Evolutionary conservation across 306 rosid species (phyloP), one percentile per base, ranked within the genome.

Genomic region (Comarum palustre): DNA sequence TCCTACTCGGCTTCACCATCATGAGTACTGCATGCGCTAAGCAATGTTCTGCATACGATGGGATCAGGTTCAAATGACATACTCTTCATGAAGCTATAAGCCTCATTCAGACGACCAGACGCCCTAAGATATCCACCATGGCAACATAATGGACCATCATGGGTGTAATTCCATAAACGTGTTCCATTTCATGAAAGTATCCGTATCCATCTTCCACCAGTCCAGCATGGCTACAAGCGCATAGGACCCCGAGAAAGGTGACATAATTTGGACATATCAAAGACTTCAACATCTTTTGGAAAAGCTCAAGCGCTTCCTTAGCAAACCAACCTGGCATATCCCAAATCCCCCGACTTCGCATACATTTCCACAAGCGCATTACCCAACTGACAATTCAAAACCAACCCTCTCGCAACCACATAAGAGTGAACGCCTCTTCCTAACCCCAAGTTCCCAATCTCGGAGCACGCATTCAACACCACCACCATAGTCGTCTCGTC

Each of bases 161-260:
- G 20, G 96, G 98, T 65, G 78, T 86, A 55, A 94, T 91, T 81
- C 86, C 84, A 41, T 94, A 86, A 8, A 85, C 81, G 57, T 64
- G 66, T 71, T 89, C 87, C 97, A 91, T 91, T 5, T 86, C 87
- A 54, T 48, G 79, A 24, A 91, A 91, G 85, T 84, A 88, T 62
- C 20, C 67, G 81, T 81, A 84, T 24, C 90, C 96, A 59, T 86
- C 87, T 32, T 80, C 66, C n/a, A 91, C 92, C 85, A 86, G 71
- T 31, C 97, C 92, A 15, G 90, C 85, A 72, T 91, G 97, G 83
- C 97, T 94, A 75, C 98, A 94, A 22, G 98, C 96, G 81, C 92
- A 85, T 24, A 93, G 85, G 68, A 84, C 92, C 41, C 98, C 98
- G 1, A 91, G 87, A 86, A 88, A 89, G 4, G 98, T 91, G 38